These are phyloP conservation scores for Beauveria scarabaeidicola DNA, from an alignment of 2,329 filamentous ascomycete genomes.

Conservation along the genomic window DNA sequence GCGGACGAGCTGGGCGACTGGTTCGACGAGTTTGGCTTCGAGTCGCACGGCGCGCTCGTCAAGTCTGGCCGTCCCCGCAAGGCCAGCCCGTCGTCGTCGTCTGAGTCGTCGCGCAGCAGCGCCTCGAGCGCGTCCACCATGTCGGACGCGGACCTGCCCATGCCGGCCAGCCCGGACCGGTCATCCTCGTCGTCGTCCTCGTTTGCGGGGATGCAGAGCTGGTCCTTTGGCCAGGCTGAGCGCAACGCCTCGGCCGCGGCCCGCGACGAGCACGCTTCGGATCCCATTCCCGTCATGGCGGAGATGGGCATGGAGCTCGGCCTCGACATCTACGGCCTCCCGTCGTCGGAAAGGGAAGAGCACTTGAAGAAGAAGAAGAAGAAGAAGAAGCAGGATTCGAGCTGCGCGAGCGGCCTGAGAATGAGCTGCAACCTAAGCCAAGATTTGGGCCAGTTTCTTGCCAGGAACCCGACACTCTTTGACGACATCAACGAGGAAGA, in stretches of 20 bases:
- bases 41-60: constrained; percentile 32
- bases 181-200: constrained; percentile 10
- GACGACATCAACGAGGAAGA: constrained; percentile 21
- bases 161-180: constrained; percentile 7
- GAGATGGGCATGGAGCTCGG: not conserved
- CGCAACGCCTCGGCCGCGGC: not conserved
- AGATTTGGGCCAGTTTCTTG: constrained; percentile 50
- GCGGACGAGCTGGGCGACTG: constrained; percentile 38
- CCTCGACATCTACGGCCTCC: not conserved
- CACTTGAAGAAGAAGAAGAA: not conserved
- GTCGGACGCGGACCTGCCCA: constrained; percentile 7
- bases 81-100: constrained; percentile 11
- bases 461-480: constrained; percentile 47
- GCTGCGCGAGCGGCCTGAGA: constrained; percentile 28
- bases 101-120: constrained; percentile 5
- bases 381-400: not conserved
- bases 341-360: not conserved
- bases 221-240: constrained; percentile 8
- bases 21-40: constrained; percentile 44
- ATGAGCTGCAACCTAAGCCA: constrained; percentile 55
- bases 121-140: constrained; percentile 7
- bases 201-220: constrained; percentile 9
- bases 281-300: not conserved
- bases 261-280: not conserved
- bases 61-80: constrained; percentile 9